Evolutionary conservation across 2,329 filamentous ascomycete genomes (phyloP), one percentile per base, ranked within the genome.

Genomic region (Colletotrichum tropicicola): DNA sequence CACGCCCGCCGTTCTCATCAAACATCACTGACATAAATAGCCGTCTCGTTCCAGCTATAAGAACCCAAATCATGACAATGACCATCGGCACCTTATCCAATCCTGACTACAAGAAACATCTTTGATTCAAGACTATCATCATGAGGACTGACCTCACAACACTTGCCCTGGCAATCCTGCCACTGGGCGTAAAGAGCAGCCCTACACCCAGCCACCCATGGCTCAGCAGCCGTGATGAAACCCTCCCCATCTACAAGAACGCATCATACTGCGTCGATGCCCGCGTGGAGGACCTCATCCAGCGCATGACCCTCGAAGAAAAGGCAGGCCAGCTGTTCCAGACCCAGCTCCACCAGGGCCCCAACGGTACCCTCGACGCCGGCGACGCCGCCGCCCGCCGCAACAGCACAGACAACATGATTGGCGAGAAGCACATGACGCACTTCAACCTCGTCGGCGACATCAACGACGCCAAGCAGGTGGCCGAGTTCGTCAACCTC

Each of bases 241-340:
- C 61, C 9, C 25, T 65, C 0, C 65, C 60, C 6, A 23, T 67
- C 15, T 73, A 73, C 52, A 65, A 56, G n/a, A 68, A 81, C 72
- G 71, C 78, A 1, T 76, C 75, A 0, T 72, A 78, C 13, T 76
- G 78, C 43, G 74, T 83, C 43, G 79, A 83, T 43, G 79, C 80
- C n/a, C 77, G 82, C 45, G 77, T 84, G 7, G 78, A 82, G 23
- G 82, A 84, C 59, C 75, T 84, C 4, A 67, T 81, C 13, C 70
- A 72, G 4, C 78, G 81, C 9, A 84, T 84, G 82, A 82, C 78
- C 0, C 49, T 84, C 0, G 77, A 81, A 39, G 82, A 84, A 66
- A 84, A 84, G 59, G 82, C 79, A 3, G 82, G 81, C 1, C 81
- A 83, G 66, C 74, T 84, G 56, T 84, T 83, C 68, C 81, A 83